A percentile compares a stretch with the other conserved stretches of the same genome.
Evolutionary conservation across 140 eudicot species (phyloP).

Genomic region (Ambrosia hybrid): DNA sequence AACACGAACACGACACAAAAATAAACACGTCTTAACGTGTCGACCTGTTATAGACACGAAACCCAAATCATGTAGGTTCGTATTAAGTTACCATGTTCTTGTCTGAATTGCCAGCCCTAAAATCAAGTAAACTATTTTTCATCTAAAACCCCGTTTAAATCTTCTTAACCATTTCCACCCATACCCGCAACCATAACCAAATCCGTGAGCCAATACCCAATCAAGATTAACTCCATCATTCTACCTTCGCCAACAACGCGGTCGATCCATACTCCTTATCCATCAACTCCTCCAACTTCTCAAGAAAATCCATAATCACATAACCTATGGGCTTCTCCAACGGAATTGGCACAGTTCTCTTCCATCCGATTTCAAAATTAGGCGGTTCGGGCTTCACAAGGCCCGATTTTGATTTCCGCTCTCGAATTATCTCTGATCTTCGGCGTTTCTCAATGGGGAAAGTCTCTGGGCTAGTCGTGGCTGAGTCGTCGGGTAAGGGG

Average conservation of each 20-base stretch:
- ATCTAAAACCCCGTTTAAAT: too few relatives aligned
- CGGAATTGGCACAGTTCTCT: conserved; percentile 67
- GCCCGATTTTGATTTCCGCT: conserved; percentile 46
- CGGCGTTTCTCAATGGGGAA: conserved; percentile 85
- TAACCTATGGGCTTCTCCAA: conserved; percentile 77
- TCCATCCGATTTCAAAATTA: conserved; percentile 90
- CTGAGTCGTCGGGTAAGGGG: conserved; percentile 41
- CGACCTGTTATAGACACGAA: too few relatives aligned
- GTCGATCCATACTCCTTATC: conserved; percentile 69
- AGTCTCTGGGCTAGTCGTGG: conserved; percentile 54
- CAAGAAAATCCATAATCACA: conserved; percentile 81
- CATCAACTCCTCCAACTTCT: conserved; percentile 69
- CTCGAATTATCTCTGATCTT: conserved; percentile 66
- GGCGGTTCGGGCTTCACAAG: conserved; percentile 74
- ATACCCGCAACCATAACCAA: too few relatives aligned
- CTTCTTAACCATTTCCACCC: too few relatives aligned
- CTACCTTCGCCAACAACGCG: conserved; percentile 58
- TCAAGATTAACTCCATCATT: too few relatives aligned
- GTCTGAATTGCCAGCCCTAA: too few relatives aligned
- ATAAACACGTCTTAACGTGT: too few relatives aligned
- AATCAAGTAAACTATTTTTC: too few relatives aligned
- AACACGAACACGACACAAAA: too few relatives aligned
- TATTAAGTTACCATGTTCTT: too few relatives aligned
- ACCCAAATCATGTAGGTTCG: too few relatives aligned
- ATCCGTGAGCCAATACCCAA: too few relatives aligned